These are phyloP conservation scores for Zea mays DNA, from an alignment of 176 grass and related monocot species.

Conservation along the genomic window DNA sequence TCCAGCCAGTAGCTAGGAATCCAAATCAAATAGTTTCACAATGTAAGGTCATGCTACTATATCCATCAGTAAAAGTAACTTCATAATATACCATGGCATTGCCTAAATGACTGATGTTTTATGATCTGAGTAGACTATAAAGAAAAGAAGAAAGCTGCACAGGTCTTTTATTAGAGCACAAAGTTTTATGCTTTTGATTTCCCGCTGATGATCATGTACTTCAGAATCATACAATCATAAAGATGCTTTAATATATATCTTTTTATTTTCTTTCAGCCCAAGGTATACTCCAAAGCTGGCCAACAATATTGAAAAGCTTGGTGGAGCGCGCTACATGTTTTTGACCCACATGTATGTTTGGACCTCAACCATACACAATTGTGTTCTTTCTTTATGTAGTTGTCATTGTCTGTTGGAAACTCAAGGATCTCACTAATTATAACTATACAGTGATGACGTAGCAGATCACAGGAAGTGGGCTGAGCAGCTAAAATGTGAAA, in stretches of 20 bases:
- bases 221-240: neutral
- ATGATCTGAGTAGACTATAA: neutral
- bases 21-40: neutral
- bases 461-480: slow-evolving; percentile 86
- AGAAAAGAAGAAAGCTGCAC: neutral
- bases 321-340: slow-evolving; percentile 79
- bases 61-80: neutral
- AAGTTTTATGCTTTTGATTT: neutral
- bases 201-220: neutral
- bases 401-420: slow-evolving; percentile 17
- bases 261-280: slow-evolving; percentile 48
- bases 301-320: slow-evolving; percentile 60
- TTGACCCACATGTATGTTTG: slow-evolving; percentile 78
- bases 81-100: neutral
- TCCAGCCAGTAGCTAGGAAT: neutral
- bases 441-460: slow-evolving; percentile 69
- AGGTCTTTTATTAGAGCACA: neutral
- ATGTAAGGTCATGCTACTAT: neutral
- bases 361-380: neutral
- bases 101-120: neutral
- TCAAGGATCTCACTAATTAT: slow-evolving; percentile 2
- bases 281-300: slow-evolving; percentile 61
- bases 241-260: neutral
- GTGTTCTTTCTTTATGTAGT: slow-evolving; percentile 23
- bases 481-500: slow-evolving; percentile 58